Percentiles rank a stretch among this genome's conserved stretches.
phyloP scores from a whole-genome alignment of 2,329 filamentous ascomycete genomes.

The Bipolaris zeicola region DNA sequence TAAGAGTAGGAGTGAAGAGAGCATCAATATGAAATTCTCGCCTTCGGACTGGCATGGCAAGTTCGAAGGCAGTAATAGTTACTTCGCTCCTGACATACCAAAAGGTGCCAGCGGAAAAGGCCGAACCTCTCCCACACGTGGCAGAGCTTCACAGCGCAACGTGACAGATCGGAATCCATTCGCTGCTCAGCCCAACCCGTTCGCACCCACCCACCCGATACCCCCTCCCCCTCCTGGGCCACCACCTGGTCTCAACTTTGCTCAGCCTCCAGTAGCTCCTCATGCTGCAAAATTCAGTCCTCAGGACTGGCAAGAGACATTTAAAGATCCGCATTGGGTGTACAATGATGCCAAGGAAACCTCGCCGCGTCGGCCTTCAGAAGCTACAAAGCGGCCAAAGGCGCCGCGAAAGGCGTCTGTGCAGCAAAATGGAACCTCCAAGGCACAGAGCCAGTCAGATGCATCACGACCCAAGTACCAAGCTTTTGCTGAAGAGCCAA shows the following conservation, averaged over 20 bases:
- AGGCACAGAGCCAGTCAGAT: conserved; percentile 37
- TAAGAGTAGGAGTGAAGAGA: conserved; percentile 56
- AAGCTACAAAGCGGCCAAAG: conserved; percentile 36
- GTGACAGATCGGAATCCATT: conserved; percentile 25
- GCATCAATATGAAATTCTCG: conserved; percentile 57
- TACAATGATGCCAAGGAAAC: conserved; percentile 37
- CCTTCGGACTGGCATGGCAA: conserved; percentile 54
- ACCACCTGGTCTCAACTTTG: conserved; percentile 32
- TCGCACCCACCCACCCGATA: conserved; percentile 30
- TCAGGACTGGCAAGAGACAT: conserved; percentile 52
- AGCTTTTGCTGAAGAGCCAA: conserved; percentile 37
- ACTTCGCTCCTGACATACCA: conserved; percentile 48
- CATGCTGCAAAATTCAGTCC: conserved; percentile 49
- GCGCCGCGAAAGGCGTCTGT: conserved; percentile 37
- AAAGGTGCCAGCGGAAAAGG: conserved; percentile 31
- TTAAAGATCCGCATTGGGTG: conserved; percentile 52
- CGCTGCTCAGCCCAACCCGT: conserved; percentile 24
- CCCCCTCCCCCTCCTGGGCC: conserved; percentile 40
- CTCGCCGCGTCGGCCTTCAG: conserved; percentile 38
- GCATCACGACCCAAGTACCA: conserved; percentile 38
- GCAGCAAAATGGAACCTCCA: conserved; percentile 37
- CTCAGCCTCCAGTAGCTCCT: conserved; percentile 26
- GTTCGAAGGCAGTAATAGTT: conserved; percentile 51
- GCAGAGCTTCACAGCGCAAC: conserved; percentile 33
- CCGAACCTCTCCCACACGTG: conserved; percentile 40